Evolutionary conservation across 176 grass and related monocot genomes (phyloP).

Genomic region (Rhipidocladum racemiflorum): DNA sequence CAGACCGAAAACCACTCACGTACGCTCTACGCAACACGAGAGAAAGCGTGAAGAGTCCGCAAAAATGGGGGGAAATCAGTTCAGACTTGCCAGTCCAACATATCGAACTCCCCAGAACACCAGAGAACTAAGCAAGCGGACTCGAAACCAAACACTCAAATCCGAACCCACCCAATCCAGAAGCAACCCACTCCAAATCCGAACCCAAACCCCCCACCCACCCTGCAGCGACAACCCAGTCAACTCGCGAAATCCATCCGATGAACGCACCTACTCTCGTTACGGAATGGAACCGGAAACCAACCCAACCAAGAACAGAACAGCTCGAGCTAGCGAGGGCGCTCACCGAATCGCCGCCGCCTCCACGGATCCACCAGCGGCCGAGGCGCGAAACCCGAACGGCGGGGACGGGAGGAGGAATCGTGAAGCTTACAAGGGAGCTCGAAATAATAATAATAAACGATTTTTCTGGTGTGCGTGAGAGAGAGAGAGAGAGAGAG

Average conservation of each 20-base stretch:
- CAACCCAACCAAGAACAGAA: not conserved
- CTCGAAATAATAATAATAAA: not conserved
- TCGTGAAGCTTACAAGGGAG: not conserved
- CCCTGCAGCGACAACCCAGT: not conserved
- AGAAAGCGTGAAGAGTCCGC: slow-evolving; percentile 36
- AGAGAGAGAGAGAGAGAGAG: not conserved
- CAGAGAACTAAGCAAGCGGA: not conserved
- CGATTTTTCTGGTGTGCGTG: not conserved
- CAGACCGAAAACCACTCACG: slow-evolving; percentile 8
- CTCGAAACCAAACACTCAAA: slow-evolving; percentile 6
- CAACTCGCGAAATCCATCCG: not conserved
- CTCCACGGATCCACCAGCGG: not conserved
- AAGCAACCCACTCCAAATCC: not conserved
- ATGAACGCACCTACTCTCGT: not conserved
- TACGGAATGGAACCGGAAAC: not conserved
- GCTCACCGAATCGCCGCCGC: slow-evolving; percentile 36
- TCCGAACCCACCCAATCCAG: not conserved
- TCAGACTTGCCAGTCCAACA: not conserved
- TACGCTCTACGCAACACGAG: slow-evolving; percentile 34
- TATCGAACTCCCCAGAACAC: not conserved
- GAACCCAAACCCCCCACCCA: not conserved
- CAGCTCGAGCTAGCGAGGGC: not conserved
- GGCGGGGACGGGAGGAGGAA: not conserved
- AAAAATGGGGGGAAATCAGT: slow-evolving; percentile 8
- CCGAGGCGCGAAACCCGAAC: not conserved